Evolutionary conservation across 179 eudicot genomes (phyloP), one percentile per base, ranked within the genome.

Genomic region (Beta corolliflora): DNA sequence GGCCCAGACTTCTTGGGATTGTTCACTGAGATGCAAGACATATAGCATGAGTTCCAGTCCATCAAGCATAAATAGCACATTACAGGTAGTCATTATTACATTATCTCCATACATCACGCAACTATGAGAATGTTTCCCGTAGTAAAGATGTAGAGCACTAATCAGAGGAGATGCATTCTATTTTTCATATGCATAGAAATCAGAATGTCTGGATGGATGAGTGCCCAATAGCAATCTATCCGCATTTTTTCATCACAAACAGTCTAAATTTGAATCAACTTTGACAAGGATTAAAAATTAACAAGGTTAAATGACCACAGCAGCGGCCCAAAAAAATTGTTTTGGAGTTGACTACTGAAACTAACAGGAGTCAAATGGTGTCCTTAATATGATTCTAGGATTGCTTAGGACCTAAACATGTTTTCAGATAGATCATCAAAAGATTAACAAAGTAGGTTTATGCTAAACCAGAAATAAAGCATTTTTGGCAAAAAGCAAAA

Each of bases 1-100:
- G 97, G 97, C 71, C 97, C 97, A 31, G 98, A 91, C 86, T 91
- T 93, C 83, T 94, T 94, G 23, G 99, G 98, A 89, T 96, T 96
- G 87, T 93, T 96, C 87, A 94, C 99, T 94, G 98, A 60, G 72
- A 76, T 25, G 16, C 29, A 68, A 81, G n/a, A 84, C n/a, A 77
- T 61, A 66, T 15, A 63, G 75, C 66, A 79, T 83, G 29, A 52
- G 73, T 69, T 55, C 15, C 71, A 25, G 64, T 10, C 46, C 13
- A 65, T 61, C 50, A 44, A 61, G 12, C 65, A 66, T 7, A 18
- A 25, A 48, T 56, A 16, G 53, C 18, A 25, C 53, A 77, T 58
- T 70, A 58, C 52, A 1, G 23, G 15, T 8, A 46, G 8, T n/a
- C 36, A 23, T 80, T 36, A 36, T 36, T 18, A 19, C 5, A 14